Percentiles rank a stretch among this genome's conserved stretches.
These are phyloP conservation scores for Ilex paraguariensis DNA, from an alignment of 305 asterid genomes.

Conservation along the genomic window DNA sequence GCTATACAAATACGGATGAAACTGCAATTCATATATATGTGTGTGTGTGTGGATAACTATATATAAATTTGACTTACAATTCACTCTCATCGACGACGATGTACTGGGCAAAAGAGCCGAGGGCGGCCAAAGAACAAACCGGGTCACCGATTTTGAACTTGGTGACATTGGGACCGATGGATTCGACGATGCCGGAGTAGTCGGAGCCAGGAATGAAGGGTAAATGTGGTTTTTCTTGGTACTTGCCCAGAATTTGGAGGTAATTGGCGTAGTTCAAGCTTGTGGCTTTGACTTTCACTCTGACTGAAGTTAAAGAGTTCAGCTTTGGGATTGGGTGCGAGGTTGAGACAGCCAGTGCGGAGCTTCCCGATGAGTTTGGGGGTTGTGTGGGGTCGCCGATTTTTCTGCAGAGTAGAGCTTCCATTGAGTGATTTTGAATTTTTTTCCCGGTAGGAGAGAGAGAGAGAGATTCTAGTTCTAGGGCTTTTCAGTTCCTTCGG, in stretches of 20 bases:
- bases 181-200: conserved; percentile 79
- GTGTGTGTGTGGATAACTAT: background rate
- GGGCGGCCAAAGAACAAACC: conserved; percentile 69
- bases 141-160: conserved; percentile 72
- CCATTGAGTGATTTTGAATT: conserved; percentile 29
- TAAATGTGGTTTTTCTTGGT: conserved; percentile 75
- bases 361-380: conserved; percentile 31
- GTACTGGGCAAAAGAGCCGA: conserved; percentile 88
- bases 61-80: conserved; percentile 34
- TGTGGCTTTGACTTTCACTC: conserved; percentile 66
- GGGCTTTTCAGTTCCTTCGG: too few relatives aligned
- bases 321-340: conserved; percentile 60
- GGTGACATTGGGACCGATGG: conserved; percentile 64
- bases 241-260: conserved; percentile 78
- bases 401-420: conserved; percentile 68
- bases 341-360: conserved; percentile 44
- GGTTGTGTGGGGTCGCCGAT: conserved; percentile 80
- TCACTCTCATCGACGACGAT: conserved; percentile 71
- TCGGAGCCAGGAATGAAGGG: conserved; percentile 97
- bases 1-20: too few relatives aligned
- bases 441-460: too few relatives aligned
- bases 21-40: background rate
- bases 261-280: conserved; percentile 91
- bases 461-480: too few relatives aligned
- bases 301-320: conserved; percentile 49